phyloP scores from a whole-genome alignment of 2,329 filamentous ascomycete species.

The Colletotrichum salicis region DNA sequence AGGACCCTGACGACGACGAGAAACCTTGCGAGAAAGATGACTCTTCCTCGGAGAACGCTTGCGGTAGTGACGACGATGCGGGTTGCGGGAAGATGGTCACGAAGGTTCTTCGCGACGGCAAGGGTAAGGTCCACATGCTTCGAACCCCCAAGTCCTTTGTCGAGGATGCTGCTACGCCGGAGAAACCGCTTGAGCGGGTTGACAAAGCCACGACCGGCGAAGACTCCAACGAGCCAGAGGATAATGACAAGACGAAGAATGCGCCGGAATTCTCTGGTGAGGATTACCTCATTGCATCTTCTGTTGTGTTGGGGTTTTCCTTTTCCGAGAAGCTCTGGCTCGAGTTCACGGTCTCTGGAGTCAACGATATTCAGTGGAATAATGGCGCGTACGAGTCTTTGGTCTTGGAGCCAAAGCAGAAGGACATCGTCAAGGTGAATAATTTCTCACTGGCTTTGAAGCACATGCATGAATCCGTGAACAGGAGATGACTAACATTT shows the following conservation, averaged over 20 bases:
- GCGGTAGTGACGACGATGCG: constrained; percentile 52
- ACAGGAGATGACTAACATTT: neutral
- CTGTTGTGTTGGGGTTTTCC: constrained; percentile 86
- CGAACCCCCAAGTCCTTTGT: constrained; percentile 48
- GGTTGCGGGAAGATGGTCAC: constrained; percentile 56
- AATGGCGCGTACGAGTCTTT: constrained; percentile 83
- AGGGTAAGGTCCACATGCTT: constrained; percentile 46
- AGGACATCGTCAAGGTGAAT: constrained; percentile 70
- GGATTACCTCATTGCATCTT: constrained; percentile 84
- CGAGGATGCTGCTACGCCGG: constrained; percentile 49
- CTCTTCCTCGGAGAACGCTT: constrained; percentile 51
- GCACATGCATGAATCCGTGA: no score
- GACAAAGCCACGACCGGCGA: constrained; percentile 46
- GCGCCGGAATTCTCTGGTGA: constrained; percentile 77
- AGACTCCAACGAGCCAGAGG: constrained; percentile 36
- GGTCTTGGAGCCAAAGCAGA: constrained; percentile 72
- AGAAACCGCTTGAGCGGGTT: constrained; percentile 58
- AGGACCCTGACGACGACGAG: constrained; percentile 58
- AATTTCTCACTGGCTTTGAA: neutral
- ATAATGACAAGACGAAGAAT: constrained; percentile 46
- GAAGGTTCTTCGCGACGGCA: constrained; percentile 61
- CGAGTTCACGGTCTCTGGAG: constrained; percentile 82
- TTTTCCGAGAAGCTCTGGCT: constrained; percentile 93
- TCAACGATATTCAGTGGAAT: constrained; percentile 87
- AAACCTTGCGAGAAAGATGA: constrained; percentile 48